phyloP scores from a whole-genome alignment of 768 basidiomycete species.

The Mycena filopes region DNA sequence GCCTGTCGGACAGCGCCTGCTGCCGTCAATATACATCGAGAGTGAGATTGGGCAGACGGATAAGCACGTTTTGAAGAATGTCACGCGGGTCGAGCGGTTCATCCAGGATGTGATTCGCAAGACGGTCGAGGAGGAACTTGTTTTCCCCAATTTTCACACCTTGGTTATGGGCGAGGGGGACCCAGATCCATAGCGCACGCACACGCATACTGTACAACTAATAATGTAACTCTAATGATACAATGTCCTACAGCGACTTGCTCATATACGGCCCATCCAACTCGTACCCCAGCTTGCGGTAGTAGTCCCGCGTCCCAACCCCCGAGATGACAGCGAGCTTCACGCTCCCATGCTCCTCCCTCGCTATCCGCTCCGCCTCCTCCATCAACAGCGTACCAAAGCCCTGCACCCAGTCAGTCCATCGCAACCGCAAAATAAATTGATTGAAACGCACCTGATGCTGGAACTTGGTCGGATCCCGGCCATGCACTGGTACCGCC shows the following conservation, averaged over 20 bases:
- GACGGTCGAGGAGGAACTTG: conserved; percentile 94
- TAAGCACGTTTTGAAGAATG: conserved; percentile 95
- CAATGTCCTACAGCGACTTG: conserved; percentile 65
- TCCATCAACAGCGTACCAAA: conserved; percentile 99
- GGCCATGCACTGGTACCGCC: conserved; percentile 95
- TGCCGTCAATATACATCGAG: conserved; percentile 92
- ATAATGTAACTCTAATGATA: conserved; percentile 25
- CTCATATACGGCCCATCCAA: conserved; percentile 99
- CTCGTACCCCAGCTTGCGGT: conserved; percentile 92
- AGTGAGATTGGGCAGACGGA: conserved; percentile 97
- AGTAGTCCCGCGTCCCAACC: conserved; percentile 97
- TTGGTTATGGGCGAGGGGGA: conserved; percentile 60
- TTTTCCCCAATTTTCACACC: conserved; percentile 97
- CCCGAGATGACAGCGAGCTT: conserved; percentile 97
- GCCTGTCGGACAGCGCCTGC: conserved; percentile 82
- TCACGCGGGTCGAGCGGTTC: conserved; percentile 93
- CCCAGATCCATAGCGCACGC: not conserved
- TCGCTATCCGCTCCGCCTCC: conserved; percentile 97
- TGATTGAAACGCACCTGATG: conserved; percentile 81
- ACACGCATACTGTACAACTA: conserved; percentile 10
- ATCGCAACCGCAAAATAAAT: too few species aligned
- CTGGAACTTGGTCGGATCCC: conserved; percentile 98
- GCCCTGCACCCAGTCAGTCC: conserved; percentile 73
- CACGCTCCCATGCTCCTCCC: conserved; percentile 95
- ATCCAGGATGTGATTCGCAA: conserved; percentile 96